A percentile compares a stretch with the other conserved stretches of the same genome.
Evolutionary conservation across 768 basidiomycete species (phyloP).

Genomic region (Collybiopsis luxurians): DNA sequence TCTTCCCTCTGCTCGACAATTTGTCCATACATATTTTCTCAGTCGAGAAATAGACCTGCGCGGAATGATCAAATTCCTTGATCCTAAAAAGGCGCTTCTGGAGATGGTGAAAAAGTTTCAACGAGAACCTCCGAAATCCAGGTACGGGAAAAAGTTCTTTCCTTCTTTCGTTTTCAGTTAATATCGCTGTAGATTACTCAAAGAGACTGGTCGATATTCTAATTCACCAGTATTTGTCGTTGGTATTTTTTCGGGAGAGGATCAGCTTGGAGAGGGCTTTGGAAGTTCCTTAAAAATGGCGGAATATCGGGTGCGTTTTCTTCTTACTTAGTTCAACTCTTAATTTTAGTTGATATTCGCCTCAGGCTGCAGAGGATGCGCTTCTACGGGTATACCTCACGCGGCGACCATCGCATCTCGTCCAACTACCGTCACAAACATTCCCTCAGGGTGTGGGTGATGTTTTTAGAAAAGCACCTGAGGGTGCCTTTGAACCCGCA

Average conservation of each 20-base stretch:
- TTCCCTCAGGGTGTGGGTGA: conserved; percentile 57
- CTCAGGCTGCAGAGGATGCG: conserved; percentile 82
- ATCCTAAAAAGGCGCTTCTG: conserved; percentile 76
- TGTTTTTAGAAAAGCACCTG: conserved; percentile 47
- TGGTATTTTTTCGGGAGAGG: conserved; percentile 84
- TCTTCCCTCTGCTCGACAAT: conserved; percentile 80
- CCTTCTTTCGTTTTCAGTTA: not conserved
- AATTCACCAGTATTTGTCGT: conserved; percentile 94
- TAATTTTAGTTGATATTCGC: conserved; percentile 5
- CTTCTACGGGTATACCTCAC: conserved; percentile 83
- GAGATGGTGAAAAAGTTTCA: conserved; percentile 71
- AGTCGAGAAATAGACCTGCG: conserved; percentile 80
- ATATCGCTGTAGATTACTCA: conserved; percentile 59
- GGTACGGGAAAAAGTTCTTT: conserved; percentile 41
- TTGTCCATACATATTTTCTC: conserved; percentile 88
- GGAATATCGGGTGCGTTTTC: conserved; percentile 72
- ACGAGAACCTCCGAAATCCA: conserved; percentile 63
- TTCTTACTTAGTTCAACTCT: not conserved
- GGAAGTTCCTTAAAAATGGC: conserved; percentile 94
- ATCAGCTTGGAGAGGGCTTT: conserved; percentile 91
- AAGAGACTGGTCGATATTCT: conserved; percentile 89
- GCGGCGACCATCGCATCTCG: conserved; percentile 61
- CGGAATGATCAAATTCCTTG: conserved; percentile 73
- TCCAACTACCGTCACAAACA: conserved; percentile 73
- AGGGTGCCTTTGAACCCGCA: conserved; percentile 50